Evolutionary conservation across 495 filamentous ascomycete genomes (phyloP).

Genomic region (Aspergillus indologenus): DNA sequence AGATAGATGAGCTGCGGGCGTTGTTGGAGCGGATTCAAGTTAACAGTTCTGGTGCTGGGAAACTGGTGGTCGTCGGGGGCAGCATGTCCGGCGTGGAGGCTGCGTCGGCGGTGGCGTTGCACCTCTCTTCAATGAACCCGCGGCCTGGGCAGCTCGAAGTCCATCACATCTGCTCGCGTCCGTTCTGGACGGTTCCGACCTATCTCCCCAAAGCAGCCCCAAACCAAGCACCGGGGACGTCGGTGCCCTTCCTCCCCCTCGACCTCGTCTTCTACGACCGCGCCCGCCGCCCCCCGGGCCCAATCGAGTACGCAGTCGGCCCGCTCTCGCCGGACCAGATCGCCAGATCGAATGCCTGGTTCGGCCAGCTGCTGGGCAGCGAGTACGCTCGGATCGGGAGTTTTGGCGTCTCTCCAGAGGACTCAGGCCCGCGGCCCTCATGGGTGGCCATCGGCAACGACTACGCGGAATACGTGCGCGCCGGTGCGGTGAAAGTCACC

Average conservation of each 20-base stretch:
- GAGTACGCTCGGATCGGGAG: constrained; percentile 51
- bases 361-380: constrained; percentile 54
- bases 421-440: too few species aligned
- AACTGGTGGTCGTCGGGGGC: constrained; percentile 75
- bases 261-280: constrained; percentile 75
- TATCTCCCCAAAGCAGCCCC: constrained; percentile 53
- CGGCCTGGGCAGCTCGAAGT: constrained; percentile 48
- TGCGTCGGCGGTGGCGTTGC: constrained; percentile 66
- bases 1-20: too few species aligned
- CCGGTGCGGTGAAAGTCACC: constrained; percentile 51
- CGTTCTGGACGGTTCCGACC: constrained; percentile 71
- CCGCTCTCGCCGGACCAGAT: constrained; percentile 55
- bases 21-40: too few species aligned
- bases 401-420: constrained; percentile 9
- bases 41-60: too few species aligned
- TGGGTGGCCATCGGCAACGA: constrained; percentile 67
- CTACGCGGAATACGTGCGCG: constrained; percentile 69
- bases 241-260: constrained; percentile 65
- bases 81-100: constrained; percentile 82
- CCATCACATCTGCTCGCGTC: constrained; percentile 65
- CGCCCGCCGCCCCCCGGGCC: constrained; percentile 51
- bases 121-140: constrained; percentile 59
- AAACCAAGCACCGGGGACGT: constrained; percentile 13
- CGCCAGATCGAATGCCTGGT: constrained; percentile 49
- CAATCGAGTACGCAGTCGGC: constrained; percentile 57